Conservation (phyloP, 2,329 filamentous ascomycete species). For the Aspergillus brunneoviolaceus region DNA sequence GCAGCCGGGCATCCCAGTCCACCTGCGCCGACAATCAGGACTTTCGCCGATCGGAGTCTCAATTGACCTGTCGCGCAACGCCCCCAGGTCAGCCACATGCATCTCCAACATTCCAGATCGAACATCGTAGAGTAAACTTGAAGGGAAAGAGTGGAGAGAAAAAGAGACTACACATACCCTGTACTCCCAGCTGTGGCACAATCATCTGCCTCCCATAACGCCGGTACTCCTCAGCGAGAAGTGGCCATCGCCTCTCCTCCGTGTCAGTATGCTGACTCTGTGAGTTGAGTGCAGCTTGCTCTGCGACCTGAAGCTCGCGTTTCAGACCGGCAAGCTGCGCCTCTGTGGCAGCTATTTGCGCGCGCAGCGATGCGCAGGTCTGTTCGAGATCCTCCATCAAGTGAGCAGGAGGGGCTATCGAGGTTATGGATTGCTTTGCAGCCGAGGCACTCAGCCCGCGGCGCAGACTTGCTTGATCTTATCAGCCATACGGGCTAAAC, state of each 20-base stretch:
- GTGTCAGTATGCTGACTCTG: background rate
- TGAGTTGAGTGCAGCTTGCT: conserved; percentile 24
- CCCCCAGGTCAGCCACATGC: conserved; percentile 4
- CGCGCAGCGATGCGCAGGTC: conserved; percentile 34
- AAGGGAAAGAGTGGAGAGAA: background rate
- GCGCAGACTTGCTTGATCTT: background rate
- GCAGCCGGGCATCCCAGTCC: conserved; percentile 90
- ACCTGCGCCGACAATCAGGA: conserved; percentile 83
- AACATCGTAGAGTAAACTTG: background rate
- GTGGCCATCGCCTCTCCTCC: conserved; percentile 59
- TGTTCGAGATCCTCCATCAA: conserved; percentile 26
- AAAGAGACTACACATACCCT: conserved; percentile 52
- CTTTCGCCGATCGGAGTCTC: conserved; percentile 64
- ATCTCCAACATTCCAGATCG: no score
- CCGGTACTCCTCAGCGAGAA: conserved; percentile 71
- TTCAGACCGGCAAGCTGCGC: conserved; percentile 36
- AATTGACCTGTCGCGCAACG: conserved; percentile 64
- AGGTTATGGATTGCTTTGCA: background rate
- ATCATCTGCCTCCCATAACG: conserved; percentile 91
- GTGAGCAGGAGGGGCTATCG: background rate
- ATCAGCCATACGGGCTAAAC: background rate
- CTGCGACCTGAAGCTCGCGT: conserved; percentile 34
- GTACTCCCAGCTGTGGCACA: conserved; percentile 74
- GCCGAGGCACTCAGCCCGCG: background rate
- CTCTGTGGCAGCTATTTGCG: conserved; percentile 40